phyloP scores from a whole-genome alignment of 495 filamentous ascomycete species.

The Talaromyces ruber region DNA sequence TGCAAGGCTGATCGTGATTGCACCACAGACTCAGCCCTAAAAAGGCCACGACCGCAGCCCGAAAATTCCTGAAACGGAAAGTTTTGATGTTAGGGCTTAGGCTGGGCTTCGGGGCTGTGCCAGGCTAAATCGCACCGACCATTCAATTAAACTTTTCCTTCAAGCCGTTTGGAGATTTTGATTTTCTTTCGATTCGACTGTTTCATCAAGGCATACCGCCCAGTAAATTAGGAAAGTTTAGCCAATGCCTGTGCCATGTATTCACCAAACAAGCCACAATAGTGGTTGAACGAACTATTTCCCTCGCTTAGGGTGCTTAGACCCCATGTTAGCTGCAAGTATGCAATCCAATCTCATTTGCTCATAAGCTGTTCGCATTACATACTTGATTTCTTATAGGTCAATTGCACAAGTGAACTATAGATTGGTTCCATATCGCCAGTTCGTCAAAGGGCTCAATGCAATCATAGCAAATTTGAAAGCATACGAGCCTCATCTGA shows the following conservation, averaged over 20 bases:
- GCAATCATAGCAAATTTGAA: not conserved
- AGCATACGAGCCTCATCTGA: not conserved
- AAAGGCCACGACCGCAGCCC: not conserved
- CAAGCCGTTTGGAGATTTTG: not conserved
- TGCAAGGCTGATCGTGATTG: not conserved
- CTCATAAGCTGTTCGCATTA: not conserved
- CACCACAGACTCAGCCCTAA: not conserved
- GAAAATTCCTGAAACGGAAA: not conserved
- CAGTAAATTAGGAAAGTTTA: not conserved
- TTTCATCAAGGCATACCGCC: not conserved
- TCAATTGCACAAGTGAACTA: not conserved
- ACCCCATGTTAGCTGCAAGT: not conserved
- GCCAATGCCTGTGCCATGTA: not conserved
- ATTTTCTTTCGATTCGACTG: not conserved
- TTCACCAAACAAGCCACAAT: not conserved
- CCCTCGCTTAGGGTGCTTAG: not conserved
- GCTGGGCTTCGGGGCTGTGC: not conserved
- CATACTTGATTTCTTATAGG: not conserved
- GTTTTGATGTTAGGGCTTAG: not conserved
- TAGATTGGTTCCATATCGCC: not conserved
- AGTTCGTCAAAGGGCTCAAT: not conserved
- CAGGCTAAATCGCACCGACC: not conserved
- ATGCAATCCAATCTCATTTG: not conserved
- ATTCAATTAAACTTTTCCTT: not conserved
- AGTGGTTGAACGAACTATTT: not conserved